These are phyloP conservation scores for Quercus engelmannii DNA, from an alignment of 306 rosid genomes.

Conservation along the genomic window DNA sequence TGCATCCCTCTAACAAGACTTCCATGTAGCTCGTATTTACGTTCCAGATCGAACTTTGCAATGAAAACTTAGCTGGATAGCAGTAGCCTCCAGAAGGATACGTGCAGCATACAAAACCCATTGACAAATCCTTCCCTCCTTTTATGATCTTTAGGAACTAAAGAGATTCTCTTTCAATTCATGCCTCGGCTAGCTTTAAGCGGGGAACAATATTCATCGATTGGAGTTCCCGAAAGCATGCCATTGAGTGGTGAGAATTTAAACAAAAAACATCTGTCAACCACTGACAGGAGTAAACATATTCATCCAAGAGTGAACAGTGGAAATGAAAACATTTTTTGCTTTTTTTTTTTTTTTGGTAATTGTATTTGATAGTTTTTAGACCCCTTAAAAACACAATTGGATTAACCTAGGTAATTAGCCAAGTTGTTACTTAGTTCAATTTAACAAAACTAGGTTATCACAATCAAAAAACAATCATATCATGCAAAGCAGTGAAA, in stretches of 20 bases:
- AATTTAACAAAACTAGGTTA: too few species aligned
- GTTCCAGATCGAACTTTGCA: neutral
- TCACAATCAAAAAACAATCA: too few species aligned
- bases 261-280: neutral
- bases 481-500: too few species aligned
- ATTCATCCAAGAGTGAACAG: neutral
- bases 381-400: too few species aligned
- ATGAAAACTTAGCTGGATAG: neutral
- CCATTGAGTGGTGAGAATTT: neutral
- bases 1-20: neutral
- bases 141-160: neutral
- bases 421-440: too few species aligned
- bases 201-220: constrained; percentile 89
- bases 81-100: neutral
- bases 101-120: neutral
- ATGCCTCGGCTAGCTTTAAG: constrained; percentile 65
- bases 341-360: too few species aligned
- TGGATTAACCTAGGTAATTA: too few species aligned
- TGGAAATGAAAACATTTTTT: neutral
- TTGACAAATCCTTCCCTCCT: neutral
- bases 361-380: too few species aligned
- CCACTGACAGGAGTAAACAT: too few species aligned
- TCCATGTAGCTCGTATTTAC: too few species aligned
- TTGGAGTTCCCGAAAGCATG: constrained; percentile 75
- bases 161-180: neutral